Evolutionary conservation across 2,329 filamentous ascomycete genomes (phyloP), one percentile per base, ranked within the genome.

Genomic region (Aspergillus uvarum): DNA sequence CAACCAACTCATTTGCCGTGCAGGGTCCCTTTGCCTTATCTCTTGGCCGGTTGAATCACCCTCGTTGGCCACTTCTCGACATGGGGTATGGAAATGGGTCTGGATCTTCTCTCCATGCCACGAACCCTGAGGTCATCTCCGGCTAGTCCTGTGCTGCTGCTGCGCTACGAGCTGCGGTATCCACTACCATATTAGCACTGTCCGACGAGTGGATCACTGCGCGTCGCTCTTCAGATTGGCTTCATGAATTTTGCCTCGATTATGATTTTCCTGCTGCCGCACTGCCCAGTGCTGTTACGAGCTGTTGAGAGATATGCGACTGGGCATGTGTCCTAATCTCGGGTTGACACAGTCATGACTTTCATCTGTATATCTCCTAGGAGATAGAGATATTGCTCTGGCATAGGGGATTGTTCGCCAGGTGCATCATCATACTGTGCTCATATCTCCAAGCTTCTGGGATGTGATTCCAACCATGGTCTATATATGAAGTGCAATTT

Each of bases 61-160:
- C 44, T 42, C 19, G 44, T 55, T 44, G 53, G 19, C 44, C 24
- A 16, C 42, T 44, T 29, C 53, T 48, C 24, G 10, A 6, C 26
- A 55, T 48, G 53, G 38, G 42, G 26, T 26, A 16, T 3, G 11
- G 29, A 32, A 55, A 47, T 32, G 44, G 53, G 53, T 31, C 53
- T 47, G 24, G 53, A 55, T 55, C 53, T 19, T 21, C 53, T 32
- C 29, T 19, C n/a, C 53, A 21, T 55, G 16, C 24, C 53, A 55
- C 47, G 53, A 55, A 55, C 53, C 53, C 53, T 55, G 53, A 55
- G 53, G 53, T 55, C 53, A 55, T 55, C 53, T 48, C 32, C 51
- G 38, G 16, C 16, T 44, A 44, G 38, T 16, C 14, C 16, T 24
- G 26, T 29, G 26, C 19, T 44, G 32, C 24, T 47, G 47, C 53